Percentiles rank a stretch among this genome's conserved stretches.
phyloP scores from a whole-genome alignment of 306 rosid species.

The Dryas octopetala region DNA sequence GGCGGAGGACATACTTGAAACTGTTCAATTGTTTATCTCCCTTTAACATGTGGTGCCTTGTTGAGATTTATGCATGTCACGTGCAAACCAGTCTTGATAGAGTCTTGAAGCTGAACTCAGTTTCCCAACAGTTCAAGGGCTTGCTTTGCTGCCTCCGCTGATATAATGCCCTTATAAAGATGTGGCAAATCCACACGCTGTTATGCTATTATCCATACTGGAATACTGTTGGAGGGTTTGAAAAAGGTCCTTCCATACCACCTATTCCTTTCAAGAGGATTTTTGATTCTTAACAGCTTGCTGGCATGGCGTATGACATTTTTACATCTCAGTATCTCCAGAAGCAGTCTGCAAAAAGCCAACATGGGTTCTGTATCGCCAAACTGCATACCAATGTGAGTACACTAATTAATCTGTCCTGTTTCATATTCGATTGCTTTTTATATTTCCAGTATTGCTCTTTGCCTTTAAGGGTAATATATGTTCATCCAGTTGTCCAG shows the following conservation, averaged over 20 bases:
- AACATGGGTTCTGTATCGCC: background rate
- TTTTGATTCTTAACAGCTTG: background rate
- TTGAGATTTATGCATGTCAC: background rate
- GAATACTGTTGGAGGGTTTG: background rate
- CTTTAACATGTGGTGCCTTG: background rate
- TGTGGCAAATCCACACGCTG: background rate
- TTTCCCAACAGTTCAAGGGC: background rate
- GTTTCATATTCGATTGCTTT: background rate
- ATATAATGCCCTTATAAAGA: background rate
- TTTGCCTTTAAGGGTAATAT: no score
- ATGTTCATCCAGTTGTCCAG: background rate
- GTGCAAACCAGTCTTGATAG: background rate
- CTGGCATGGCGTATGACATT: background rate
- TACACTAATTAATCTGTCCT: background rate
- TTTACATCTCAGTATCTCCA: no score
- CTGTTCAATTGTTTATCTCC: no score
- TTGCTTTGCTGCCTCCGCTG: slow-evolving; percentile 2
- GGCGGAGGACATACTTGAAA: no score
- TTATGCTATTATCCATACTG: background rate
- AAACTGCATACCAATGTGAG: slow-evolving; percentile 2
- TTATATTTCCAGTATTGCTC: background rate
- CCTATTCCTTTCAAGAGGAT: background rate
- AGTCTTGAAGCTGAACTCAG: background rate
- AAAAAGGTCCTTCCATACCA: background rate
- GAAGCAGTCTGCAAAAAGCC: background rate